phyloP scores from a whole-genome alignment of 805 yeast genomes.

The Priceomyces melissophilus region DNA sequence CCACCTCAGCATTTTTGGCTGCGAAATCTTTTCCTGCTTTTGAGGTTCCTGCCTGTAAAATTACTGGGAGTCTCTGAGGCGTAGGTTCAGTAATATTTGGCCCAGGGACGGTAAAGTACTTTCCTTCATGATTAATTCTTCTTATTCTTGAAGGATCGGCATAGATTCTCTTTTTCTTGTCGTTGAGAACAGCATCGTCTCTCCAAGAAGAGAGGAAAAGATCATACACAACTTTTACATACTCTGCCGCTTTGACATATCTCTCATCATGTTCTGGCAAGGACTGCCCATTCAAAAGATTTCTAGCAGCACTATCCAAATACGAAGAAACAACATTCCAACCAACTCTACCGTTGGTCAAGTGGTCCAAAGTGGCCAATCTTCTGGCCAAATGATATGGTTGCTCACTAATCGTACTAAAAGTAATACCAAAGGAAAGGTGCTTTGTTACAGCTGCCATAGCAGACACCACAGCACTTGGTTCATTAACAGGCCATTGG shows the following conservation, averaged over 20 bases:
- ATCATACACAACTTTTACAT: constrained; percentile 36
- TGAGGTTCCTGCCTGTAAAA: constrained; percentile 45
- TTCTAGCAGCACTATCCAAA: constrained; percentile 40
- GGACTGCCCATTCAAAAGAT: constrained; percentile 31
- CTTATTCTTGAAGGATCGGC: constrained; percentile 39
- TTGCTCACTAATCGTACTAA: constrained; percentile 40
- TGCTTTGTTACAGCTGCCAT: constrained; percentile 44
- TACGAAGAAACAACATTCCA: constrained; percentile 49
- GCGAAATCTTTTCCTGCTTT: constrained; percentile 39
- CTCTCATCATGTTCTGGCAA: constrained; percentile 40
- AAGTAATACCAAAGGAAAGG: constrained; percentile 39
- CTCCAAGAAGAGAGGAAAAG: constrained; percentile 42
- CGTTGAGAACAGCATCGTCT: constrained; percentile 37
- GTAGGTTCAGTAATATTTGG: constrained; percentile 42
- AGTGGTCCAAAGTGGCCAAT: constrained; percentile 42
- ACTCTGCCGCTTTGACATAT: constrained; percentile 39
- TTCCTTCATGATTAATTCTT: constrained; percentile 40
- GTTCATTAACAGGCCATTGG: constrained; percentile 39
- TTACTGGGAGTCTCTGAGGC: constrained; percentile 42
- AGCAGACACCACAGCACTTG: constrained; percentile 34
- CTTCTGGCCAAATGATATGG: constrained; percentile 43
- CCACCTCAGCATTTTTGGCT: constrained; percentile 42
- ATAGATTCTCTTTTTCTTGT: constrained; percentile 24
- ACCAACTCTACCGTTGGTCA: constrained; percentile 42
- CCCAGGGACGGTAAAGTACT: constrained; percentile 40